Base-by-base conservation (phyloP, 2,329 filamentous ascomycete species). In the Fusarium sp. region DNA sequence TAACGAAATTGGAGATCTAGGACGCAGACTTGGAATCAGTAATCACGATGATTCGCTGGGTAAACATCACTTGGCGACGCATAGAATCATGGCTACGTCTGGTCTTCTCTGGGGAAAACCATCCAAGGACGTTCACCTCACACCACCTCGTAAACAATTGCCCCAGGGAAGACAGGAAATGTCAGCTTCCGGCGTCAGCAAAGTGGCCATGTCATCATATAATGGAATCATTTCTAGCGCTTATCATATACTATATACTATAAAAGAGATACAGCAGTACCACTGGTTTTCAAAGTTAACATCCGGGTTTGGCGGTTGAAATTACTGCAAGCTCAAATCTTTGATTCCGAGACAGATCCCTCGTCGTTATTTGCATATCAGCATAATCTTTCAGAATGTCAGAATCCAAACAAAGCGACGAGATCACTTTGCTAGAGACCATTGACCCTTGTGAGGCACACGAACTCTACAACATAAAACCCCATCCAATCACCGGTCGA, bases 401-500 rank as follows among this genome's bases (percentile, higher is more conserved):
- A 10, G 15, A 12, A 4, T 4, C 44, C 3, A 10, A 26, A 3
- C 1, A 1, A 17, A 47, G 7, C 11, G 30, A 36, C n/a, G 34
- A 50, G 32, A 20, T 46, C 7, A n/a, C 39, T 2, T 43, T 54
- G 7, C 40, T 58, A 5, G 59, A 48, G 12, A 20, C 24, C 4
- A 53, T 62, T 9, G 23, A 51, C 14, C 23, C 54, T 14, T 43
- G 19, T 9, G 44, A 65, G 17, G 30, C 30, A 4, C 51, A 30
- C 7, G 54, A 65, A 7, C 14, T 65, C 12, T 45, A 39, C 34
- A 57, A 70, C 30, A 49, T 70, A 28, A 54, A 62, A 12, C 63
- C 67, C 3, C 67, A 69, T 26, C 59, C 67, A 0, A 23, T 39
- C 5, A 70, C 63, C 4, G 55, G 63, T 6, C 58, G 55, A 11